These are phyloP conservation scores for Podosphaera leucotricha DNA, from an alignment of 2,329 filamentous ascomycete species.

Conservation along the genomic window DNA sequence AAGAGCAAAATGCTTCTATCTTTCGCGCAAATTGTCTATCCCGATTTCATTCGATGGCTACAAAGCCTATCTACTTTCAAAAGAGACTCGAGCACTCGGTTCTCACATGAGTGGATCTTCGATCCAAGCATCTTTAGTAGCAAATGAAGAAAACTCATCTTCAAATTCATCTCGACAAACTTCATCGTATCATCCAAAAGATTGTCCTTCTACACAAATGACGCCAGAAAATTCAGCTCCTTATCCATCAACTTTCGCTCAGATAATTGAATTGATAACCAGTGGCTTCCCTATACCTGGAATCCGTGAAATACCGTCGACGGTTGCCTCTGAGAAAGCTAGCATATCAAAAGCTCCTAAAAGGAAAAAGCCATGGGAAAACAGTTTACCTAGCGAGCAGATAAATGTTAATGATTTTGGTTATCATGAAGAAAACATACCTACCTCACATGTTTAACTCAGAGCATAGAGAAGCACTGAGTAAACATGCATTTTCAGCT, in stretches of 20 bases:
- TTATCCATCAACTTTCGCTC: conserved; percentile 63
- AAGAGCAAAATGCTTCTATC: conserved; percentile 49
- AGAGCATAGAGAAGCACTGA: too few relatives aligned
- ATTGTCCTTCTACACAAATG: background rate
- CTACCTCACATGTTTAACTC: background rate
- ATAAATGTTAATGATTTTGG: conserved; percentile 14
- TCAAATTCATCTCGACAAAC: background rate
- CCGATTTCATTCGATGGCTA: conserved; percentile 44
- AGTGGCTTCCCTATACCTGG: conserved; percentile 65
- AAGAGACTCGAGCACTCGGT: conserved; percentile 2
- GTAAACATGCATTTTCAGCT: too few relatives aligned
- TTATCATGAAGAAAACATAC: conserved; percentile 10
- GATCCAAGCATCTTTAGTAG: background rate
- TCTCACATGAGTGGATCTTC: background rate
- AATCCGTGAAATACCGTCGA: conserved; percentile 68
- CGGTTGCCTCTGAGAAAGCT: conserved; percentile 47
- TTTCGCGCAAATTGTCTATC: conserved; percentile 22
- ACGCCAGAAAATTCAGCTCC: conserved; percentile 22
- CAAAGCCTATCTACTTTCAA: conserved; percentile 29
- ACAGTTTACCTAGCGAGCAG: conserved; percentile 18
- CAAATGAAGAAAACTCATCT: background rate
- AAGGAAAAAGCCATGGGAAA: conserved; percentile 59
- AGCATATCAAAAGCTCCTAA: conserved; percentile 16
- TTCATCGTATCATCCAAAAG: background rate
- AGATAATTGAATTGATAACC: conserved; percentile 68